Percentiles rank a stretch among this genome's conserved stretches.
Conservation (phyloP, 2,329 filamentous ascomycete species). For the Didymosphaeria variabile region DNA sequence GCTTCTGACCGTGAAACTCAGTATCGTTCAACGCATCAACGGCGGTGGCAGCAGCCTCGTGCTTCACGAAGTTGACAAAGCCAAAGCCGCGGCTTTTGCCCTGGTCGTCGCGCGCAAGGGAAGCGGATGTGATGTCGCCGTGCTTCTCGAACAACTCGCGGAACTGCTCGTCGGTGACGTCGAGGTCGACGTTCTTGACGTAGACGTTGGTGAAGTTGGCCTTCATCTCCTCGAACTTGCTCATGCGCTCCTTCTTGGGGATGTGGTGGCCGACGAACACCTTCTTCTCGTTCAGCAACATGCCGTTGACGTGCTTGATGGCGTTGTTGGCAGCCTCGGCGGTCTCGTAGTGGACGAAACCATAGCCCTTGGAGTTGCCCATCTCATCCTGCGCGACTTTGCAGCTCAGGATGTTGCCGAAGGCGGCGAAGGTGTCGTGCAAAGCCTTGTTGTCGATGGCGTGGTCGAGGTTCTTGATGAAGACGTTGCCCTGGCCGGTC, state of each 20-base stretch:
- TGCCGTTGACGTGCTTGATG: slow-evolving; percentile 99
- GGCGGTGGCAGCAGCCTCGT: slow-evolving; percentile 84
- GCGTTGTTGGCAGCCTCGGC: slow-evolving; percentile 95
- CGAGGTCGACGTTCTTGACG: slow-evolving; percentile 93
- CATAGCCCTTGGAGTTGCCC: slow-evolving; percentile 97
- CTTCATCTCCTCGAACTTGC: slow-evolving; percentile 99
- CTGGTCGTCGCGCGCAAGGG: slow-evolving; percentile 86
- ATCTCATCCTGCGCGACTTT: slow-evolving; percentile 99
- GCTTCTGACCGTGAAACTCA: slow-evolving; percentile 91
- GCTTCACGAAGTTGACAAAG: slow-evolving; percentile 94
- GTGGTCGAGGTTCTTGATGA: slow-evolving; percentile 99
- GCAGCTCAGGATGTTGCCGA: slow-evolving; percentile 99
- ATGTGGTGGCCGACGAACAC: slow-evolving; percentile 99
- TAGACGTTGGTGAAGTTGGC: slow-evolving; percentile 99
- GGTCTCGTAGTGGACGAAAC: slow-evolving; percentile 99
- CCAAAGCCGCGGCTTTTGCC: slow-evolving; percentile 96
- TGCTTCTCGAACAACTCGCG: slow-evolving; percentile 89
- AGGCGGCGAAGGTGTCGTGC: slow-evolving; percentile 97
- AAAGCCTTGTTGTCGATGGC: slow-evolving; percentile 99
- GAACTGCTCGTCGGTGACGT: slow-evolving; percentile 93
- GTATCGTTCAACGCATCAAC: slow-evolving; percentile 92
- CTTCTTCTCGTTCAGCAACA: slow-evolving; percentile 99
- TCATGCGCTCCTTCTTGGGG: slow-evolving; percentile 99
- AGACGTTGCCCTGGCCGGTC: slow-evolving; percentile 98
- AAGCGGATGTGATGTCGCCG: slow-evolving; percentile 94